Conservation (phyloP, 805 yeast genomes). For the Isabelozyma rhagii region DNA sequence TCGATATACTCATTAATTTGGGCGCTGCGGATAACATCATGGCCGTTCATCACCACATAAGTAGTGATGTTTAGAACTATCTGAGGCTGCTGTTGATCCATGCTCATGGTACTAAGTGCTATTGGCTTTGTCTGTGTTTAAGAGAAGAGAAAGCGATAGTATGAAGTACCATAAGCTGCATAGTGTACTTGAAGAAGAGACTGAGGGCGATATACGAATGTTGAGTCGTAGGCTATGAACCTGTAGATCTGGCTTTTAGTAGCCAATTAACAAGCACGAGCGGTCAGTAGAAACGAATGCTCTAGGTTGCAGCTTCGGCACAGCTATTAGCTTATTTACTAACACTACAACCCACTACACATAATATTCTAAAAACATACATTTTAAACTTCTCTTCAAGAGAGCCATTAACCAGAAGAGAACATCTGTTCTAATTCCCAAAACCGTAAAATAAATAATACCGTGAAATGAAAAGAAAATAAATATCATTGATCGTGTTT, state of each 20-base stretch:
- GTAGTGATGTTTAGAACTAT: slow-evolving; percentile 35
- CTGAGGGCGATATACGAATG: too few species aligned
- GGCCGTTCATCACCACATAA: slow-evolving; percentile 46
- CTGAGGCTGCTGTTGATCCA: slow-evolving; percentile 32
- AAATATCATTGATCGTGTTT: slow-evolving; percentile 54
- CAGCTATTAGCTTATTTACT: too few species aligned
- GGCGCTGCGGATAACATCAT: slow-evolving; percentile 55
- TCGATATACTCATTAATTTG: slow-evolving; percentile 20
- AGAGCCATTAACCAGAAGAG: neutral
- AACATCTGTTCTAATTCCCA: neutral
- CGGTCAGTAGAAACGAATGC: too few species aligned
- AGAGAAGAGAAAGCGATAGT: too few species aligned
- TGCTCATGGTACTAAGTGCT: too few species aligned
- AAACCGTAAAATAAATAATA: neutral
- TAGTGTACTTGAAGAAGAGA: too few species aligned
- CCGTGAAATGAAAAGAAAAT: neutral
- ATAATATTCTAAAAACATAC: neutral
- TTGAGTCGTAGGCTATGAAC: too few species aligned
- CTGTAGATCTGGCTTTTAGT: too few species aligned
- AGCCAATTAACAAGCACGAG: too few species aligned
- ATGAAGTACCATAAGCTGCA: too few species aligned
- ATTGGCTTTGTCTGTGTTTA: too few species aligned
- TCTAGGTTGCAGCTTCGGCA: too few species aligned
- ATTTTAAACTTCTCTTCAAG: neutral
- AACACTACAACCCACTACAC: neutral